These are phyloP conservation scores for Geopyxis carbonaria DNA, from an alignment of 495 filamentous ascomycete genomes.

Conservation along the genomic window DNA sequence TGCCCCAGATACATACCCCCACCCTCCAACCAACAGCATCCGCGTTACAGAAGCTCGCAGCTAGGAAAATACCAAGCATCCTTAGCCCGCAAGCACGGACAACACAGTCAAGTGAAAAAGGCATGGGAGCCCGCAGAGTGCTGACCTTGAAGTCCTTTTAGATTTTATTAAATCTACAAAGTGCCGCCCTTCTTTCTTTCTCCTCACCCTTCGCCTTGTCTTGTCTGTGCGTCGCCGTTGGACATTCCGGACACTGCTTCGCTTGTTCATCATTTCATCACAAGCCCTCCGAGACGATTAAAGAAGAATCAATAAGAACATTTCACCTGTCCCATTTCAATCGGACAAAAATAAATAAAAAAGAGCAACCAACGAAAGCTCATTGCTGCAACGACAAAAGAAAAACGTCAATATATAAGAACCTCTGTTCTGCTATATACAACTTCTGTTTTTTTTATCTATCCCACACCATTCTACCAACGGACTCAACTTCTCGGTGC, in stretches of 20 bases:
- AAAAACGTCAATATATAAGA: background rate
- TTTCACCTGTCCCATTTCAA: too few relatives aligned
- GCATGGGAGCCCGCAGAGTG: slow-evolving; percentile 21
- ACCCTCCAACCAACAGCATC: slow-evolving; percentile 19
- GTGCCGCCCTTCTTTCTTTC: background rate
- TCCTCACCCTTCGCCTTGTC: background rate
- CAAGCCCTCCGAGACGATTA: too few relatives aligned
- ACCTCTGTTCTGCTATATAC: background rate
- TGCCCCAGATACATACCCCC: slow-evolving; percentile 2
- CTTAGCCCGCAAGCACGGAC: slow-evolving; percentile 24
- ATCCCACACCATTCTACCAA: background rate
- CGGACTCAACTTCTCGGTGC: background rate
- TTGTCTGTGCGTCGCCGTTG: background rate
- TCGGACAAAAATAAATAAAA: background rate
- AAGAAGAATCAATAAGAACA: too few relatives aligned
- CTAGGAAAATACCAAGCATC: slow-evolving; percentile 19
- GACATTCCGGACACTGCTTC: background rate
- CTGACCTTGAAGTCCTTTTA: slow-evolving; percentile 16
- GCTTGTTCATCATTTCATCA: too few relatives aligned
- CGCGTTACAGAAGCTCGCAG: slow-evolving; percentile 20
- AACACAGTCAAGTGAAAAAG: slow-evolving; percentile 21
- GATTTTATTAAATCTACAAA: too few relatives aligned
- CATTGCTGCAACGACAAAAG: background rate
- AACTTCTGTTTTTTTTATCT: background rate
- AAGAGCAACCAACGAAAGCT: background rate